Percentiles rank a stretch among this genome's conserved stretches.
Conservation (phyloP, 192 early-diverging fungal genomes). For the Coemansia sp. region DNA sequence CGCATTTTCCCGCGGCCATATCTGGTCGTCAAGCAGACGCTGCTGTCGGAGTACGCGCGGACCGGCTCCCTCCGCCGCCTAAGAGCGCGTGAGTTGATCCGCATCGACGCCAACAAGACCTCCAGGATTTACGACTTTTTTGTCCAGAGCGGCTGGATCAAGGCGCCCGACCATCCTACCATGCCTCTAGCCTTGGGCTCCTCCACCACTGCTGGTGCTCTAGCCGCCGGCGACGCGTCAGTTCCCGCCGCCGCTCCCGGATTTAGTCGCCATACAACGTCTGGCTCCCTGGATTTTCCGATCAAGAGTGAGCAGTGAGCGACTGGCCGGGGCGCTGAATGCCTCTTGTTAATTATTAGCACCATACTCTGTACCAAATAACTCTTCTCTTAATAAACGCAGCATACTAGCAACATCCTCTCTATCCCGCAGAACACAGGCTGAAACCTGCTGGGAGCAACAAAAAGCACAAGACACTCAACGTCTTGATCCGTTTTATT, state of each 20-base stretch:
- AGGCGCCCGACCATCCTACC: conserved; percentile 36
- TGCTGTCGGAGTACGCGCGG: conserved; percentile 81
- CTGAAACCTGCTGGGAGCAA: no score
- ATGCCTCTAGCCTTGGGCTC: conserved; percentile 10
- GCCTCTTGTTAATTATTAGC: no score
- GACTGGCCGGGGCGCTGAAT: no score
- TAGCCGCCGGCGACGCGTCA: conserved; percentile 10
- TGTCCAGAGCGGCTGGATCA: conserved; percentile 90
- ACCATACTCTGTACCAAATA: neutral
- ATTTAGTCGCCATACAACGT: neutral
- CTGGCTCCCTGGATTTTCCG: neutral
- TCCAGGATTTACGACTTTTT: conserved; percentile 91
- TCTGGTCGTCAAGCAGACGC: conserved; percentile 87
- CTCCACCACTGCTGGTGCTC: neutral
- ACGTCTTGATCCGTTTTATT: no score
- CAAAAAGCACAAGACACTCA: no score
- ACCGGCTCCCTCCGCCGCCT: conserved; percentile 70
- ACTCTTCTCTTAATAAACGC: no score
- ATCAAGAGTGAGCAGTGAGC: neutral
- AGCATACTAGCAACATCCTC: no score
- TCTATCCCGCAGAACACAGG: no score
- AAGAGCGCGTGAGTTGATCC: conserved; percentile 81
- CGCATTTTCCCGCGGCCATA: conserved; percentile 89
- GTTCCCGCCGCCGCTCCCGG: neutral
- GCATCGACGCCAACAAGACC: conserved; percentile 92